Conservation (phyloP, 345 rosid species). For the Eucalyptus guilfoylei region DNA sequence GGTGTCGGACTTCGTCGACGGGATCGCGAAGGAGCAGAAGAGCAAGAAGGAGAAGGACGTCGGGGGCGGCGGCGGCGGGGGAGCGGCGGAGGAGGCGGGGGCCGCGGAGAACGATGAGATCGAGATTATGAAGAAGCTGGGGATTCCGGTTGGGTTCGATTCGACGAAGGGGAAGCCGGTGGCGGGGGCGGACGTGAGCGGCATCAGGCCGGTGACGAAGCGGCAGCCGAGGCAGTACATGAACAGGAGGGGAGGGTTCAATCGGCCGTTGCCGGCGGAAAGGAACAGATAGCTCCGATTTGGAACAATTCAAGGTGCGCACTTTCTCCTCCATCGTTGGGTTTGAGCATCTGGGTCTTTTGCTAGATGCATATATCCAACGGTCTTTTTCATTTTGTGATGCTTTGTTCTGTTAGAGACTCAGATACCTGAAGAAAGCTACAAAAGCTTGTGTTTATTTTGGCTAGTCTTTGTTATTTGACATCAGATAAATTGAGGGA, state of each 20-base stretch:
- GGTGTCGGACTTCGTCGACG: conserved; percentile 50
- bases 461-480: too few species aligned
- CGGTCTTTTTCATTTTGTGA: not conserved
- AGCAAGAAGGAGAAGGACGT: conserved; percentile 15
- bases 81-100: conserved; percentile 1
- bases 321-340: not conserved
- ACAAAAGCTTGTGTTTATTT: not conserved
- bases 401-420: not conserved
- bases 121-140: conserved; percentile 90
- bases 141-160: conserved; percentile 87
- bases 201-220: conserved; percentile 67
- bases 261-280: conserved; percentile 81
- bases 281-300: conserved; percentile 31
- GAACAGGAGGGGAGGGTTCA: conserved; percentile 93
- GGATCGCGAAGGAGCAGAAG: conserved; percentile 40
- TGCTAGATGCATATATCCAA: not conserved
- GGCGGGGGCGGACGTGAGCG: conserved; percentile 69
- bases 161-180: conserved; percentile 95
- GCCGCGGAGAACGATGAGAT: conserved; percentile 38
- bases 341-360: not conserved
- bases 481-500: not conserved
- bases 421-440: not conserved
- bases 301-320: conserved; percentile 16
- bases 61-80: not conserved
- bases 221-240: conserved; percentile 91